phyloP scores from a whole-genome alignment of 2,329 filamentous ascomycete species.

The Botrytis fabae region DNA sequence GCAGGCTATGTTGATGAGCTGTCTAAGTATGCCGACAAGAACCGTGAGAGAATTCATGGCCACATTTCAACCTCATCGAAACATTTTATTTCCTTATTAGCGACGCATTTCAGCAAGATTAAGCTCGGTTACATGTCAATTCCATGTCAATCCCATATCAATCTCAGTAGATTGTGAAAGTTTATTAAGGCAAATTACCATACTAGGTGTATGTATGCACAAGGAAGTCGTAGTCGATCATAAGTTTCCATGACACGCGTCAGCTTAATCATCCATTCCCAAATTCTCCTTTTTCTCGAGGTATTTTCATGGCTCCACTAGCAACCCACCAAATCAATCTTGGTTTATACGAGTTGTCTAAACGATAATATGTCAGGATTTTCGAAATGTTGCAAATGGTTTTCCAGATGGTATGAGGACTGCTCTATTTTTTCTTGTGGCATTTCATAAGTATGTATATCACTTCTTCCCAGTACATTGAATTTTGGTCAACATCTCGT shows the following conservation, averaged over 20 bases:
- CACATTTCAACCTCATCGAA: background rate
- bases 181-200: background rate
- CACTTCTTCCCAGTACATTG: background rate
- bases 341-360: background rate
- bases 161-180: conserved; percentile 1
- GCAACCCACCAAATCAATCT: background rate
- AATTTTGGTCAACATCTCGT: background rate
- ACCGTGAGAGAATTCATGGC: background rate
- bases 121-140: background rate
- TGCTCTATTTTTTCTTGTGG: background rate
- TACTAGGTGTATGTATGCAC: conserved; percentile 2
- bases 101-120: background rate
- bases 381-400: background rate
- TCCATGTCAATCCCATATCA: background rate
- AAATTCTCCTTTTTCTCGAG: background rate
- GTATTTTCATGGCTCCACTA: background rate
- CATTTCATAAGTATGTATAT: background rate
- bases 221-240: background rate
- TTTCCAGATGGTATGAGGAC: background rate
- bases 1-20: background rate
- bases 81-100: background rate
- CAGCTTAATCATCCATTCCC: background rate
- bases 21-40: background rate
- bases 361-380: background rate
- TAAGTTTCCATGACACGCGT: conserved; percentile 2